Evolutionary conservation across 108 stramenopile genomes (phyloP).

Genomic region (Skeletonema costatum): DNA sequence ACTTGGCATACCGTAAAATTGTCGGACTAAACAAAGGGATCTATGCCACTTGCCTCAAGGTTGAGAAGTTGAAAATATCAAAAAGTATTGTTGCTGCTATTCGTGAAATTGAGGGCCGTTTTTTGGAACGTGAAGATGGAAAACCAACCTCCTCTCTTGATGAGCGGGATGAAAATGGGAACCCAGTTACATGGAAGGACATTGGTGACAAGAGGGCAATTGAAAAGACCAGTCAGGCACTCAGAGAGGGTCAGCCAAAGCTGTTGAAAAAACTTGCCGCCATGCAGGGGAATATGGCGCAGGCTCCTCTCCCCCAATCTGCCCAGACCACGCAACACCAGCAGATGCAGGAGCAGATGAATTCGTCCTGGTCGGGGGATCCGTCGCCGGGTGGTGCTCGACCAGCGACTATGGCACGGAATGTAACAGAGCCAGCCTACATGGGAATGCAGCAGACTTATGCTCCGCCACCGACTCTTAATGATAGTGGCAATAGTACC

Average conservation of each 20-base stretch:
- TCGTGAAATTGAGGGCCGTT: constrained; percentile 48
- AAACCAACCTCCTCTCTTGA: constrained; percentile 31
- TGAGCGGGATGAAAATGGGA: constrained; percentile 30
- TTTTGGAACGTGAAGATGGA: constrained; percentile 51
- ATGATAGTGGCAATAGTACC: background rate
- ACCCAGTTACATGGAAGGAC: constrained; percentile 47
- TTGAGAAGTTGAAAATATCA: constrained; percentile 49
- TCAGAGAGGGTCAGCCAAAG: constrained; percentile 55
- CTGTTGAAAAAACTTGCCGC: constrained; percentile 31
- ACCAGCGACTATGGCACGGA: background rate
- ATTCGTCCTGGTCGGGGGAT: background rate
- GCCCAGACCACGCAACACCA: background rate
- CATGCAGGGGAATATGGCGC: background rate
- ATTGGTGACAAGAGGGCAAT: constrained; percentile 56
- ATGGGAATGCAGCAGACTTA: background rate
- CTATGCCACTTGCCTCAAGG: constrained; percentile 55
- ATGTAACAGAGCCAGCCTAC: background rate
- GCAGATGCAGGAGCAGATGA: background rate
- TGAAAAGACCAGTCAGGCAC: constrained; percentile 55
- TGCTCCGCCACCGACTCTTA: background rate
- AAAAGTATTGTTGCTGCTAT: constrained; percentile 51
- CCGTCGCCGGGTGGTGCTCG: background rate
- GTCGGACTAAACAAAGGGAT: constrained; percentile 46
- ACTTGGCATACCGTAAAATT: constrained; percentile 54
- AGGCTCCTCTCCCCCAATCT: background rate